These are phyloP conservation scores for Basipetospora chlamydospora DNA, from an alignment of 2,329 filamentous ascomycete genomes.

Conservation along the genomic window DNA sequence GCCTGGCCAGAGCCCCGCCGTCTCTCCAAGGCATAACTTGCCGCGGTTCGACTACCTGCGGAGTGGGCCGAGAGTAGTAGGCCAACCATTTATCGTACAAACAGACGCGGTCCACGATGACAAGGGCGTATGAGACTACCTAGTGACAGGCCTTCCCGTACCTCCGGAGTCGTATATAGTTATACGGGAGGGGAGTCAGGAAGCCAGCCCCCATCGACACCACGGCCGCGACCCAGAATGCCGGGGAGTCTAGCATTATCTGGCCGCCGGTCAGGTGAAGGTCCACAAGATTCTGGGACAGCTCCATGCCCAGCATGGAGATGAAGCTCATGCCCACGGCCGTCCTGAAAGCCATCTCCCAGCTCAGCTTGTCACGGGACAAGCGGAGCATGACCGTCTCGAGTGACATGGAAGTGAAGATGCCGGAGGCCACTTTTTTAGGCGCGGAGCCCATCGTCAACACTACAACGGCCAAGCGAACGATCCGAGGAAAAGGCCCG, in stretches of 20 bases:
- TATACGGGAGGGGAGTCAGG: slow-evolving; percentile 36
- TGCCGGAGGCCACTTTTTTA: slow-evolving; percentile 31
- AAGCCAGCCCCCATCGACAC: slow-evolving; percentile 29
- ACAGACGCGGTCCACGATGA: too few species aligned
- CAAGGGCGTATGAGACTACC: too few species aligned
- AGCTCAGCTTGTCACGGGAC: slow-evolving; percentile 31
- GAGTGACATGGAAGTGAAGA: slow-evolving; percentile 34
- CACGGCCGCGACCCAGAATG: slow-evolving; percentile 36
- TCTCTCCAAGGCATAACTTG: too few species aligned
- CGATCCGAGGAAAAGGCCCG: too few species aligned
- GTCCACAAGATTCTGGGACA: slow-evolving; percentile 38
- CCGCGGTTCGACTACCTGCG: too few species aligned
- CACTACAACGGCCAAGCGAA: background rate
- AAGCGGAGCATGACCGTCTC: slow-evolving; percentile 35
- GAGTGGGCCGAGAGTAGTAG: too few species aligned
- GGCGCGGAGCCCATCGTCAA: too few species aligned
- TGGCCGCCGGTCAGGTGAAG: slow-evolving; percentile 38
- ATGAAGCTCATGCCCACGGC: slow-evolving; percentile 44
- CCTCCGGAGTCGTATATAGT: slow-evolving; percentile 31
- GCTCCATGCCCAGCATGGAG: slow-evolving; percentile 45
- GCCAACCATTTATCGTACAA: too few species aligned
- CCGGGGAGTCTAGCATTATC: slow-evolving; percentile 28
- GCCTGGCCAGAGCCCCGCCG: too few species aligned
- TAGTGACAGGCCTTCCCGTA: slow-evolving; percentile 35
- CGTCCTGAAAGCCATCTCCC: slow-evolving; percentile 30